phyloP scores from a whole-genome alignment of 352 stramenopile species.

The Thalassiosira livingstoniorum region DNA sequence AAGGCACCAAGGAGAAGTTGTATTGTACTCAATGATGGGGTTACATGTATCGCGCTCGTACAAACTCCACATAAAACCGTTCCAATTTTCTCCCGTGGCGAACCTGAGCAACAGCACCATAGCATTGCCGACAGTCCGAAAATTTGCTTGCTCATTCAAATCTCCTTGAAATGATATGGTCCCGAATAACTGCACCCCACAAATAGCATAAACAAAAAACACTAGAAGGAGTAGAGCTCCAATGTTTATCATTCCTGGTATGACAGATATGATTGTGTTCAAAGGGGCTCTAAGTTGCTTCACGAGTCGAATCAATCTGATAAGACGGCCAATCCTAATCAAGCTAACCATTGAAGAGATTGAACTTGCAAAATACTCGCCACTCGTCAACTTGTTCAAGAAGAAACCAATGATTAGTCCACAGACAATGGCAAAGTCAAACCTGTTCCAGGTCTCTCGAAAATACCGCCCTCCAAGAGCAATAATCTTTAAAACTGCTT shows the following conservation, averaged over 20 bases:
- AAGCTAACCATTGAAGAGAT: slow-evolving; percentile 90
- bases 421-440: slow-evolving; percentile 79
- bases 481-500: slow-evolving; percentile 90
- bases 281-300: slow-evolving; percentile 90
- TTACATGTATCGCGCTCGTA: slow-evolving; percentile 50
- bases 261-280: slow-evolving; percentile 90
- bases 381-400: slow-evolving; percentile 31
- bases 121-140: slow-evolving; percentile 91
- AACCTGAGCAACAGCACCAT: slow-evolving; percentile 91
- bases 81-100: slow-evolving; percentile 93
- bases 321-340: slow-evolving; percentile 91
- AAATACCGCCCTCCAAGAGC: slow-evolving; percentile 85
- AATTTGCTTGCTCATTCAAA: slow-evolving; percentile 91
- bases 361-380: slow-evolving; percentile 65
- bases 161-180: slow-evolving; percentile 84
- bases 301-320: slow-evolving; percentile 90
- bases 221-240: slow-evolving; percentile 91
- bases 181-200: slow-evolving; percentile 93
- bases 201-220: slow-evolving; percentile 93
- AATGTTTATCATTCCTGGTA: slow-evolving; percentile 89
- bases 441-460: slow-evolving; percentile 73
- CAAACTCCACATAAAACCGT: slow-evolving; percentile 91
- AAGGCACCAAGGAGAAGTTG: slow-evolving; percentile 62
- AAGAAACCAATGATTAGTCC: slow-evolving; percentile 67
- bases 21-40: slow-evolving; percentile 50